phyloP scores from a whole-genome alignment of 2,329 filamentous ascomycete species.

The Verticillium zaregamsianum region DNA sequence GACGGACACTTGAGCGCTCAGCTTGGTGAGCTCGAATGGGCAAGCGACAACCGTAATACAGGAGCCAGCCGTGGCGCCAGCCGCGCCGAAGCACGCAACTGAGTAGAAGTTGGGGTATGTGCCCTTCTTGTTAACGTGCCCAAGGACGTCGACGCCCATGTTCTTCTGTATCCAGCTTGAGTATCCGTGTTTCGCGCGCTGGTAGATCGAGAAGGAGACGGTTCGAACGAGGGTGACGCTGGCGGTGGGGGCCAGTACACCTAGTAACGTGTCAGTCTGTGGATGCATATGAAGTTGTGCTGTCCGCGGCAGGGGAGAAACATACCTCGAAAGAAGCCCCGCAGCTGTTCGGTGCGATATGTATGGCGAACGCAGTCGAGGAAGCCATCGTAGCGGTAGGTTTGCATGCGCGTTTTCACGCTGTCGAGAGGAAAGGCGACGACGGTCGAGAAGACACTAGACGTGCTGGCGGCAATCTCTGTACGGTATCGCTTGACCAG shows the following conservation, averaged over 20 bases:
- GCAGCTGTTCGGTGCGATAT: conserved; percentile 67
- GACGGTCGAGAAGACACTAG: conserved; percentile 74
- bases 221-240: conserved; percentile 75
- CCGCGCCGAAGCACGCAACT: conserved; percentile 70
- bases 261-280: conserved; percentile 31
- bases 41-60: conserved; percentile 78
- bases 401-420: conserved; percentile 87
- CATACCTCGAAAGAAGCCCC: conserved; percentile 78
- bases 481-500: conserved; percentile 76
- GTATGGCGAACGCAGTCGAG: conserved; percentile 71
- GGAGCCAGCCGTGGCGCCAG: conserved; percentile 75
- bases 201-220: conserved; percentile 77
- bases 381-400: conserved; percentile 74
- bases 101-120: conserved; percentile 71
- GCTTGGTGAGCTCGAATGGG: conserved; percentile 85
- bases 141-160: conserved; percentile 65
- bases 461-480: conserved; percentile 72
- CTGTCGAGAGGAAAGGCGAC: conserved; percentile 84
- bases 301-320: conserved; percentile 3
- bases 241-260: conserved; percentile 74
- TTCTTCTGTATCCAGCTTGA: conserved; percentile 66
- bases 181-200: conserved; percentile 68
- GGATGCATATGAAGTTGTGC: too few species aligned
- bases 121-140: conserved; percentile 65
- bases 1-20: conserved; percentile 81